These are phyloP conservation scores for Suhomyces panamericanus DNA, from an alignment of 1,139 yeast genomes.

Conservation along the genomic window DNA sequence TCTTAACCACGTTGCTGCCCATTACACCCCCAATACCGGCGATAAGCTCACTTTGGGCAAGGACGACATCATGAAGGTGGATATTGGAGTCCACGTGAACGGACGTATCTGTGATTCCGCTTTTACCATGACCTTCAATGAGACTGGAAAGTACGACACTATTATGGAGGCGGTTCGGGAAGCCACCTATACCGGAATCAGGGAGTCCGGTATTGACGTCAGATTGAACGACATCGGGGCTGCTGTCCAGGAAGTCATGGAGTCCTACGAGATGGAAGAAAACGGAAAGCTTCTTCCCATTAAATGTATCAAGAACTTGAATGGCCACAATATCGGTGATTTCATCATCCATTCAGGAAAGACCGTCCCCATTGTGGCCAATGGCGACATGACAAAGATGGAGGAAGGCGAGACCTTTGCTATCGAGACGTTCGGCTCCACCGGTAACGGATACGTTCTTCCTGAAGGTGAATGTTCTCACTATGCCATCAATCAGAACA, in stretches of 20 bases:
- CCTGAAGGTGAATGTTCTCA: constrained; percentile 93
- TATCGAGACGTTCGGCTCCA: constrained; percentile 95
- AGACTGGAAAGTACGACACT: constrained; percentile 65
- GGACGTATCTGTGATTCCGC: constrained; percentile 97
- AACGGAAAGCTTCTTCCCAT: constrained; percentile 84
- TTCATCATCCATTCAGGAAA: constrained; percentile 91
- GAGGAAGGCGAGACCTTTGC: constrained; percentile 99
- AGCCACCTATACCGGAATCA: constrained; percentile 92
- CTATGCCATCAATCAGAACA: constrained; percentile 66
- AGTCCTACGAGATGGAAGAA: constrained; percentile 87
- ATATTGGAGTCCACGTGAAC: constrained; percentile 94
- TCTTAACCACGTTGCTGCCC: constrained; percentile 93
- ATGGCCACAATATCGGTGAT: constrained; percentile 90
- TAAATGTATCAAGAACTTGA: constrained; percentile 85
- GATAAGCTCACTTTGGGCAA: constrained; percentile 77
- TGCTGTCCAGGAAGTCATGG: constrained; percentile 96
- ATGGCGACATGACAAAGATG: constrained; percentile 93
- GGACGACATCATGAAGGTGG: constrained; percentile 96
- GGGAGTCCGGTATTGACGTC: constrained; percentile 94
- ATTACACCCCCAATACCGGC: constrained; percentile 95
- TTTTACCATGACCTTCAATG: constrained; percentile 86
- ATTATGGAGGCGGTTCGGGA: constrained; percentile 81
- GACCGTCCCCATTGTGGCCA: constrained; percentile 92
- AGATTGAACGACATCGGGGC: constrained; percentile 94
- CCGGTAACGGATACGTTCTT: constrained; percentile 89